Conservation (phyloP, 805 yeast genomes). For the Ogataea thermomethanolica region DNA sequence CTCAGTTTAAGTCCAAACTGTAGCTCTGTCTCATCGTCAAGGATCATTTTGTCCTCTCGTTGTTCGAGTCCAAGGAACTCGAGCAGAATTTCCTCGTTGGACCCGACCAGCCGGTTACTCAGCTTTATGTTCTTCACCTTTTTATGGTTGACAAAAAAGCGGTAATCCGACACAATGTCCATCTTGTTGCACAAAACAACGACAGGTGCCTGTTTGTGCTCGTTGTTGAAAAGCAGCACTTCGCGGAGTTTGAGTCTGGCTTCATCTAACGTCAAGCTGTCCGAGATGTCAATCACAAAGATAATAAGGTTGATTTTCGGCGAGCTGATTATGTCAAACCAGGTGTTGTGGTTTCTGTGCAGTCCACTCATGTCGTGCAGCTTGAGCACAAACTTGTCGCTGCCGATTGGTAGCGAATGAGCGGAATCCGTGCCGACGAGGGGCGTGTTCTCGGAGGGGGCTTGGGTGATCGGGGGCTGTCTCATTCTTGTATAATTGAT, state of each 20-base stretch:
- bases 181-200: slow-evolving; percentile 31
- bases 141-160: slow-evolving; percentile 7
- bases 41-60: slow-evolving; percentile 1
- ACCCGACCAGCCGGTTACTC: slow-evolving; percentile 7
- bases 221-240: slow-evolving; percentile 20
- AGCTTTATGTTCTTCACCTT: slow-evolving; percentile 9
- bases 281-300: slow-evolving; percentile 31
- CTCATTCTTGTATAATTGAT: slow-evolving; percentile 8
- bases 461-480: slow-evolving; percentile 11
- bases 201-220: slow-evolving; percentile 20
- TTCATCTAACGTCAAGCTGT: slow-evolving; percentile 24
- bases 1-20: slow-evolving; percentile 24
- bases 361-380: slow-evolving; percentile 34
- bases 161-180: slow-evolving; percentile 24
- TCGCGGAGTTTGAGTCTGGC: slow-evolving; percentile 22
- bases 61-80: slow-evolving; percentile 21
- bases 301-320: slow-evolving; percentile 20
- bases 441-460: slow-evolving; percentile 3
- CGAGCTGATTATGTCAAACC: slow-evolving; percentile 19
- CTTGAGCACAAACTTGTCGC: slow-evolving; percentile 17
- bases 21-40: slow-evolving; percentile 12
- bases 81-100: slow-evolving; percentile 13
- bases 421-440: background rate
- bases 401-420: background rate
- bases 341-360: slow-evolving; percentile 21